These are phyloP conservation scores for Zymoseptoria crescenta DNA, from an alignment of 2,329 filamentous ascomycete genomes.

Conservation along the genomic window DNA sequence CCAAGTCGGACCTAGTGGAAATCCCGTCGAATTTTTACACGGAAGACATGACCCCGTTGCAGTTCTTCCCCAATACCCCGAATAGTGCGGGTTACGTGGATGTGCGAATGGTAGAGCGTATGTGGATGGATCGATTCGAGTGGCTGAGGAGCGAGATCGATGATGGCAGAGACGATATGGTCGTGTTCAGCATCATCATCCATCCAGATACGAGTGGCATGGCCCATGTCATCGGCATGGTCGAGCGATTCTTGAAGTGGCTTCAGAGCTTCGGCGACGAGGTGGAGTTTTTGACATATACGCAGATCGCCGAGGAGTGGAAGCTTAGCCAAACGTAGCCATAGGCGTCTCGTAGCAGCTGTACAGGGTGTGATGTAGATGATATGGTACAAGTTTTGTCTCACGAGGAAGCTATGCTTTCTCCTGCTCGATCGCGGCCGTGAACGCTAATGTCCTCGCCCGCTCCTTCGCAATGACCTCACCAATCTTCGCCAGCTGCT, in stretches of 20 bases:
- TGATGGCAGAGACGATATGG: constrained; percentile 27
- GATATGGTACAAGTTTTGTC: background rate
- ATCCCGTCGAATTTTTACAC: constrained; percentile 46
- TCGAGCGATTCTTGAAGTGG: constrained; percentile 46
- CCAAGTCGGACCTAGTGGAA: constrained; percentile 34
- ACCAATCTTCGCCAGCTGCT: constrained; percentile 36
- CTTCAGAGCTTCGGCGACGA: constrained; percentile 39
- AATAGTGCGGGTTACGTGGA: constrained; percentile 54
- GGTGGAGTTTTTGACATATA: constrained; percentile 41
- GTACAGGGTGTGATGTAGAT: constrained; percentile 24
- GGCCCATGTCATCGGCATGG: constrained; percentile 54
- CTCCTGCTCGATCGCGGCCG: background rate
- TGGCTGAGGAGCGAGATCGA: constrained; percentile 41
- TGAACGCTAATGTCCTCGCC: constrained; percentile 3
- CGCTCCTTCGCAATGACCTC: constrained; percentile 31
- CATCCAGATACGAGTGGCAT: constrained; percentile 54
- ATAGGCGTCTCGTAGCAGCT: constrained; percentile 46
- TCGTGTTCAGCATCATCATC: constrained; percentile 46
- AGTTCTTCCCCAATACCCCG: constrained; percentile 39
- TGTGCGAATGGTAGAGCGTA: constrained; percentile 48
- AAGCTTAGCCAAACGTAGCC: constrained; percentile 8
- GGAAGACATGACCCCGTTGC: constrained; percentile 45
- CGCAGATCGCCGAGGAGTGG: constrained; percentile 35
- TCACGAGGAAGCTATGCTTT: background rate
- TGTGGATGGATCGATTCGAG: constrained; percentile 54